Conservation (phyloP, 495 filamentous ascomycete genomes). For the Hypoxylon intermedium region DNA sequence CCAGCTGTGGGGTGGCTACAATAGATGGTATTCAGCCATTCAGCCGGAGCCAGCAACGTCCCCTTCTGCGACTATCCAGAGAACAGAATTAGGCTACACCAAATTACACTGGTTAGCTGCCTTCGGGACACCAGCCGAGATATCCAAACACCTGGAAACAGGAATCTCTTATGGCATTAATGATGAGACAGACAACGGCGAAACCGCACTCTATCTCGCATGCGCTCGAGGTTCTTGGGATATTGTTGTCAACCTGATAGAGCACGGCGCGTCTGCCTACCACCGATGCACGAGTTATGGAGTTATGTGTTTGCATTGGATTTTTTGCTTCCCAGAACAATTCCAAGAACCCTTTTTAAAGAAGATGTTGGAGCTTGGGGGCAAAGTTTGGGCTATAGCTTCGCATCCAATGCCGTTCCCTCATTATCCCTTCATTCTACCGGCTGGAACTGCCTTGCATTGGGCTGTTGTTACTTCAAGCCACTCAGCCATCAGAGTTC, state of each 20-base stretch:
- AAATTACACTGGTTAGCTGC: neutral
- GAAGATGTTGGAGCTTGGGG: neutral
- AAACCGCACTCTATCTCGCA: neutral
- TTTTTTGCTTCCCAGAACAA: neutral
- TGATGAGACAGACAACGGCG: neutral
- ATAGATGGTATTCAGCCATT: neutral
- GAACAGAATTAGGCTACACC: neutral
- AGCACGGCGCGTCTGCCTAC: neutral
- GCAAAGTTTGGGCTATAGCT: neutral
- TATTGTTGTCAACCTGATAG: neutral
- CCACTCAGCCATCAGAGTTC: neutral
- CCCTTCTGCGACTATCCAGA: neutral
- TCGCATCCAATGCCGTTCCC: neutral
- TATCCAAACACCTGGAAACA: neutral
- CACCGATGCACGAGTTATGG: neutral
- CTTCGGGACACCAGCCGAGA: neutral
- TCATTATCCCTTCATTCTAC: neutral
- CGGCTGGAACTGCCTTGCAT: neutral
- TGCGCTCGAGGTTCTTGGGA: neutral
- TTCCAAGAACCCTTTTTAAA: neutral
- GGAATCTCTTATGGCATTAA: neutral
- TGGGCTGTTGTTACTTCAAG: neutral
- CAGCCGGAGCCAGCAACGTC: neutral
- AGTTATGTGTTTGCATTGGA: neutral
- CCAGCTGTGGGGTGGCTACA: neutral